These are phyloP conservation scores for Starmerella gropengiesseri DNA, from an alignment of 805 yeast species.

Conservation along the genomic window DNA sequence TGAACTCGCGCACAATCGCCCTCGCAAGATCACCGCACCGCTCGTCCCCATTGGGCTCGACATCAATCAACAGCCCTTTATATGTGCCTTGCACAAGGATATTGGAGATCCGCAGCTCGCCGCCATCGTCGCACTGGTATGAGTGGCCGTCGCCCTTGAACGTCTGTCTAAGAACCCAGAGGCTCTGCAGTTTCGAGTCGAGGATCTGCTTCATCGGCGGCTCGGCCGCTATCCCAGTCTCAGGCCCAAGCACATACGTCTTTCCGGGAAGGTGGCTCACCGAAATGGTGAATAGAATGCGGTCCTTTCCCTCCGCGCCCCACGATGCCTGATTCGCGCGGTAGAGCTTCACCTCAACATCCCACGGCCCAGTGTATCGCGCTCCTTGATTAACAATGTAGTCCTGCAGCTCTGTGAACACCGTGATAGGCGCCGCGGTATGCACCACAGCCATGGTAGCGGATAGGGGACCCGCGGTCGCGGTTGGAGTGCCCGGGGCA, in stretches of 20 bases:
- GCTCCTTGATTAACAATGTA: constrained; percentile 59
- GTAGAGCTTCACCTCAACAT: constrained; percentile 55
- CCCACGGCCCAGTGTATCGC: constrained; percentile 52
- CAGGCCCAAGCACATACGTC: constrained; percentile 24
- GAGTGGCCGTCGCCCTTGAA: constrained; percentile 66
- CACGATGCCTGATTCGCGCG: constrained; percentile 45
- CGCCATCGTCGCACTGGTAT: constrained; percentile 43
- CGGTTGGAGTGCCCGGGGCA: too few relatives aligned
- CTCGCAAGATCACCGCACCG: constrained; percentile 14
- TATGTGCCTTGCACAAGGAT: constrained; percentile 64
- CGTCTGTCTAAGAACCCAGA: constrained; percentile 60
- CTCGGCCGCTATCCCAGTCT: constrained; percentile 30
- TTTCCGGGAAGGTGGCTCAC: constrained; percentile 26
- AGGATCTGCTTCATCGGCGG: constrained; percentile 44
- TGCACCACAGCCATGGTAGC: constrained; percentile 19
- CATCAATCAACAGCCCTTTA: constrained; percentile 56
- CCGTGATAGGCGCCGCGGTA: constrained; percentile 26
- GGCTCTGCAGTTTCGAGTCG: constrained; percentile 47
- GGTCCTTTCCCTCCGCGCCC: constrained; percentile 11
- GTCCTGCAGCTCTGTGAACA: constrained; percentile 62
- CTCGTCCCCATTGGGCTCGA: constrained; percentile 26
- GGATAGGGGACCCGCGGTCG: too few relatives aligned
- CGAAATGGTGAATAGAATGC: constrained; percentile 27
- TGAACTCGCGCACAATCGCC: constrained; percentile 7
- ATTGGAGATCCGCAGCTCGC: constrained; percentile 52